These are phyloP conservation scores for Hypsizygus ulmarius DNA, from an alignment of 1,284 basidiomycete genomes.

Conservation along the genomic window DNA sequence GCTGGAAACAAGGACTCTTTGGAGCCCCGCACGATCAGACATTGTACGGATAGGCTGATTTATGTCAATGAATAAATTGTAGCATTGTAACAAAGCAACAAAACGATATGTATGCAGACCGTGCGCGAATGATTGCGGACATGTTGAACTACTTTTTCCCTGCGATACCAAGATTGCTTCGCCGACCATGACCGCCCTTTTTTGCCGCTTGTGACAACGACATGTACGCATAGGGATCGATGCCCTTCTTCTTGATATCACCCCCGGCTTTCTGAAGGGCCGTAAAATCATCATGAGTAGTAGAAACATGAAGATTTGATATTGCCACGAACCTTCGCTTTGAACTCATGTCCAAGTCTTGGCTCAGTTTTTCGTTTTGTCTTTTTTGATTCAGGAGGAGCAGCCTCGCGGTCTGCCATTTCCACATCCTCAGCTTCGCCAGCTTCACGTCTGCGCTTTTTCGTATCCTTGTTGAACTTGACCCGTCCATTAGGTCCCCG, in stretches of 20 bases:
- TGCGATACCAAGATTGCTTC: conserved; percentile 47
- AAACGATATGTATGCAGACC: conserved; percentile 5
- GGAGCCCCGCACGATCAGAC: conserved; percentile 70
- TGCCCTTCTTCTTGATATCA: conserved; percentile 82
- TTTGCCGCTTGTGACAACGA: conserved; percentile 81
- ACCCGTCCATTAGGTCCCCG: conserved; percentile 81
- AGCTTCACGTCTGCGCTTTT: conserved; percentile 73
- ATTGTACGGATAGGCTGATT: conserved; percentile 52
- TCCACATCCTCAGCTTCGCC: conserved; percentile 69
- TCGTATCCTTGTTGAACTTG: conserved; percentile 97
- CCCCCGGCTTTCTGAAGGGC: conserved; percentile 80
- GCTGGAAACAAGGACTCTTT: conserved; percentile 69
- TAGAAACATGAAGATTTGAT: neutral
- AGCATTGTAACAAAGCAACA: conserved; percentile 1
- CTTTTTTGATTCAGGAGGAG: conserved; percentile 43
- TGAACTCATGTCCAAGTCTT: conserved; percentile 87
- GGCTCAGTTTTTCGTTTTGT: conserved; percentile 57
- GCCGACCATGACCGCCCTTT: conserved; percentile 46
- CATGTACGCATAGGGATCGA: conserved; percentile 94
- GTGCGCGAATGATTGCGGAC: neutral
- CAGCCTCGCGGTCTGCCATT: conserved; percentile 57
- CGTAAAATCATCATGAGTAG: conserved; percentile 8
- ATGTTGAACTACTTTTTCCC: conserved; percentile 41
- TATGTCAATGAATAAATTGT: neutral
- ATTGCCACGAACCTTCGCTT: conserved; percentile 61